Conservation (phyloP, 2,329 filamentous ascomycete genomes). For the Fusarium oligoseptatum region DNA sequence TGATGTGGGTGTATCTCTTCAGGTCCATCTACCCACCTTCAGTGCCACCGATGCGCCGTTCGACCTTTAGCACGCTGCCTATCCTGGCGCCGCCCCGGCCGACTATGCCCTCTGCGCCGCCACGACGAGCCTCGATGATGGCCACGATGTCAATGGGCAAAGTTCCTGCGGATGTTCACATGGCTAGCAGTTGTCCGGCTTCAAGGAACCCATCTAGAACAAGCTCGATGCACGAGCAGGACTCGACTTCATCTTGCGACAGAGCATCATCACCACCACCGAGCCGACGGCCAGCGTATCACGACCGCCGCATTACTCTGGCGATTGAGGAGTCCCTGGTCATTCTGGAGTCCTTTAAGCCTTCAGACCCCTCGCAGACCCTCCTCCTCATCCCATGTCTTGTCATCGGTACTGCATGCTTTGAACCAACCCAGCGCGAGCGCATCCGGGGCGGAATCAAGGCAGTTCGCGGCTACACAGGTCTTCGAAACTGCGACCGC, state of each 20-base stretch:
- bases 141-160: constrained; percentile 46
- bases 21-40: constrained; percentile 71
- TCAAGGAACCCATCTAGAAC: constrained; percentile 54
- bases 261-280: constrained; percentile 60
- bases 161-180: constrained; percentile 30
- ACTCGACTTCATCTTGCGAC: constrained; percentile 41
- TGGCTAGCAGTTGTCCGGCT: constrained; percentile 49
- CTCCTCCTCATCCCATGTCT: constrained; percentile 72
- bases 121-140: constrained; percentile 54
- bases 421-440: constrained; percentile 65
- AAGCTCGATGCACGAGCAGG: constrained; percentile 57
- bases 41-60: constrained; percentile 46
- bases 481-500: constrained; percentile 69
- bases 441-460: constrained; percentile 64
- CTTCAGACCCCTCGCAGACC: constrained; percentile 70
- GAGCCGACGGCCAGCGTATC: constrained; percentile 60
- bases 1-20: constrained; percentile 75
- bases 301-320: constrained; percentile 65
- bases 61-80: constrained; percentile 48
- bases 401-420: constrained; percentile 71
- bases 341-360: constrained; percentile 67
- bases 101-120: constrained; percentile 32
- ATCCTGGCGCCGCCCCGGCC: constrained; percentile 29
- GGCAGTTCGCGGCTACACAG: constrained; percentile 69
- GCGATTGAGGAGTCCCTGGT: constrained; percentile 70